These are phyloP conservation scores for Alternaria ventricosa DNA, from an alignment of 2,329 filamentous ascomycete species.

Conservation along the genomic window DNA sequence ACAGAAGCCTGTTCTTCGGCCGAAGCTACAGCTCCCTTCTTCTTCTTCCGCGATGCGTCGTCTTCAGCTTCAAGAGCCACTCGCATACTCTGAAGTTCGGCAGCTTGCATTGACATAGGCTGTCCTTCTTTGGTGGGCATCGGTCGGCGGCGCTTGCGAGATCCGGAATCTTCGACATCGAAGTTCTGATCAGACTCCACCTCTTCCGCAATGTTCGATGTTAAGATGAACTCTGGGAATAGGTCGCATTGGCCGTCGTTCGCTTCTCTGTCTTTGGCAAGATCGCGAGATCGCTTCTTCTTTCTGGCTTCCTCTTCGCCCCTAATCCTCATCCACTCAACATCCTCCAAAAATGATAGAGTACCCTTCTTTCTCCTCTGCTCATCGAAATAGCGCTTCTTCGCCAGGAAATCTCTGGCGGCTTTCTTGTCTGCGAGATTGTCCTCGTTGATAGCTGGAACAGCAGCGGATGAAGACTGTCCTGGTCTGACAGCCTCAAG, in stretches of 20 bases:
- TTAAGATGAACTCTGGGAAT: constrained; percentile 11
- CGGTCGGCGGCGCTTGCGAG: constrained; percentile 22
- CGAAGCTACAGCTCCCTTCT: constrained; percentile 3
- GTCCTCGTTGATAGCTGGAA: constrained; percentile 2
- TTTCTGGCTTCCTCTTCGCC: constrained; percentile 24
- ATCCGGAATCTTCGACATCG: background rate
- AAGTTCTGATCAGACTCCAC: constrained; percentile 14
- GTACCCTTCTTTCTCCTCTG: constrained; percentile 22
- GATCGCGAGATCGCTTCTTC: constrained; percentile 25
- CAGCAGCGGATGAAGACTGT: background rate
- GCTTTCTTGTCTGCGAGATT: constrained; percentile 19
- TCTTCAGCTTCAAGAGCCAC: constrained; percentile 34
- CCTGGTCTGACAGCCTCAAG: constrained; percentile 18
- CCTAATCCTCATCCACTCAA: constrained; percentile 39
- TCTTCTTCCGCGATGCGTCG: constrained; percentile 35
- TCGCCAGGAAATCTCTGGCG: constrained; percentile 19
- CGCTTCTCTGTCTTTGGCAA: constrained; percentile 16
- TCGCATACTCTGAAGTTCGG: constrained; percentile 37
- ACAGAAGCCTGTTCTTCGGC: constrained; percentile 1
- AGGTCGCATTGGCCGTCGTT: constrained; percentile 12
- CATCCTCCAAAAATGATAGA: constrained; percentile 31
- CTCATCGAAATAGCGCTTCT: constrained; percentile 29
- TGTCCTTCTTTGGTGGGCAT: constrained; percentile 21
- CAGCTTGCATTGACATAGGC: constrained; percentile 29
- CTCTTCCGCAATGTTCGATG: background rate